These are phyloP conservation scores for Eutrema heterophyllum DNA, from an alignment of 345 rosid species.

Conservation along the genomic window DNA sequence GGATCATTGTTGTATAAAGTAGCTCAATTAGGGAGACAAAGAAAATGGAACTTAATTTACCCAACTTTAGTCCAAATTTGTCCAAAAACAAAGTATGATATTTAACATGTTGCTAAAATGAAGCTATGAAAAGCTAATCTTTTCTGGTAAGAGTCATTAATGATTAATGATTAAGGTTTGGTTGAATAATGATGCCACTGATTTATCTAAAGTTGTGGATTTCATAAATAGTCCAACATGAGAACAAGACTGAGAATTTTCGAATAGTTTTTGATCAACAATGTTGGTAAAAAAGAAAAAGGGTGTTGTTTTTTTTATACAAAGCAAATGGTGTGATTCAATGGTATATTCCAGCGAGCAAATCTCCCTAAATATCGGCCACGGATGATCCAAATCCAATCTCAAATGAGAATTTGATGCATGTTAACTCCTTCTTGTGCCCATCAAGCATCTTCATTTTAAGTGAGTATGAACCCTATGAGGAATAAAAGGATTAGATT, in stretches of 20 bases:
- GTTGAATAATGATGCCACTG: not conserved
- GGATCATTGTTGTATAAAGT: no score
- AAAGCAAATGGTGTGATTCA: constrained; percentile 8
- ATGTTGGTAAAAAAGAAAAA: not conserved
- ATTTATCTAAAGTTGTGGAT: not conserved
- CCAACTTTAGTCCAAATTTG: not conserved
- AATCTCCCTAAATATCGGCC: constrained; percentile 44
- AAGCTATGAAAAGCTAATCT: not conserved
- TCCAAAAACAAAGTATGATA: not conserved
- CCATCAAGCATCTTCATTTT: constrained; percentile 79
- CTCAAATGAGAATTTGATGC: constrained; percentile 68
- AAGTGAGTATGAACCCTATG: constrained; percentile 82
- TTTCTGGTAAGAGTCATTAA: not conserved
- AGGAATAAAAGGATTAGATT: not conserved
- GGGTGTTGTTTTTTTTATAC: not conserved
- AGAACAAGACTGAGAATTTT: constrained; percentile 12
- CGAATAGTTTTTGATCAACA: not conserved
- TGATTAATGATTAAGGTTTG: not conserved
- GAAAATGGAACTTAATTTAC: no score
- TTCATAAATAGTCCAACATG: not conserved
- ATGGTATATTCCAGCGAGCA: not conserved
- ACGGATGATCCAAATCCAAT: constrained; percentile 64
- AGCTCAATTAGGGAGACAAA: no score
- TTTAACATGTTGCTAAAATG: not conserved
- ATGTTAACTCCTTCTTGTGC: constrained; percentile 50